A percentile compares a stretch with the other conserved stretches of the same genome.
phyloP scores from a whole-genome alignment of 768 basidiomycete species.

The Pleurotus tuber-regium region DNA sequence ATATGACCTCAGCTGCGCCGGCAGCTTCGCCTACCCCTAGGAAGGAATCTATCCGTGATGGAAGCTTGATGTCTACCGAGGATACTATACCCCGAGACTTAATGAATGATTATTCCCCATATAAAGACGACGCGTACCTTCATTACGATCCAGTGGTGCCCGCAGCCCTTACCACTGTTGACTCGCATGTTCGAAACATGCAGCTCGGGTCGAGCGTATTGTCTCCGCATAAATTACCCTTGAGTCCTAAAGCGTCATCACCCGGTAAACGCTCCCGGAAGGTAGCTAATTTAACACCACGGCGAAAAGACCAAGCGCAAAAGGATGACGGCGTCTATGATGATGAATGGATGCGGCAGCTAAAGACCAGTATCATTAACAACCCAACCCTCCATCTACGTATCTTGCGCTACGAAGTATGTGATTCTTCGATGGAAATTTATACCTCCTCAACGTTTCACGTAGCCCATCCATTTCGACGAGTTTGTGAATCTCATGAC shows the following conservation, averaged over 20 bases:
- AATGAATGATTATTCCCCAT: conserved; percentile 13
- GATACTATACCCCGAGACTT: conserved; percentile 3
- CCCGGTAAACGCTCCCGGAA: conserved; percentile 13
- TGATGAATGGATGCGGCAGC: conserved; percentile 40
- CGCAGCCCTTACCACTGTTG: background rate
- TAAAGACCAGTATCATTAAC: conserved; percentile 40
- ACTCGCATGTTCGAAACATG: background rate
- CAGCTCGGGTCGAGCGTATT: conserved; percentile 8
- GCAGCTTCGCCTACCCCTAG: background rate
- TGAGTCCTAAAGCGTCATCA: background rate
- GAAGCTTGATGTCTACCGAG: background rate
- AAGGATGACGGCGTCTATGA: conserved; percentile 17
- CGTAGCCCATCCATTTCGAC: conserved; percentile 58
- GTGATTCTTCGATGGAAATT: conserved; percentile 12
- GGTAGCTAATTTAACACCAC: conserved; percentile 14
- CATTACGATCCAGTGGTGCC: conserved; percentile 29
- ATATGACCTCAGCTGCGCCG: background rate
- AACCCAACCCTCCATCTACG: conserved; percentile 50
- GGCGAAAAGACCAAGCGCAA: background rate
- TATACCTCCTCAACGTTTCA: background rate
- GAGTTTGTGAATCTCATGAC: conserved; percentile 44
- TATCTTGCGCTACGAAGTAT: conserved; percentile 66
- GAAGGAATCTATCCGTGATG: background rate
- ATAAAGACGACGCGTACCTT: conserved; percentile 30
- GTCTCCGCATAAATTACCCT: background rate